Evolutionary conservation across 2,329 filamentous ascomycete species (phyloP).

Genomic region (Bimuria novae-zelandiae): DNA sequence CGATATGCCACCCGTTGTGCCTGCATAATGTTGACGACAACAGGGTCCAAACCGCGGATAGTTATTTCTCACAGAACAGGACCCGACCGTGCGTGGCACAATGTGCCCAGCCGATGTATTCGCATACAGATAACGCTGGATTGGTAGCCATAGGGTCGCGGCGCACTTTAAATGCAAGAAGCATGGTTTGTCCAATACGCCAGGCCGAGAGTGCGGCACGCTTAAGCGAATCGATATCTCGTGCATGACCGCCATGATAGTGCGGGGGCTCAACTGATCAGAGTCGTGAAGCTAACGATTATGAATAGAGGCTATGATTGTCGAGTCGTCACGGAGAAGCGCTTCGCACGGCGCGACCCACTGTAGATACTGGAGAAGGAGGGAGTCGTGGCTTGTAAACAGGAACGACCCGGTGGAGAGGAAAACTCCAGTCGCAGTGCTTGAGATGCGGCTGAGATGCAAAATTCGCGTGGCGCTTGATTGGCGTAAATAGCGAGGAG

Average conservation of each 20-base stretch:
- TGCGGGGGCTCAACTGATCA: background rate
- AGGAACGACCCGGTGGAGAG: background rate
- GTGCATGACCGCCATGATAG: slow-evolving; percentile 23
- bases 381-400: background rate
- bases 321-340: no score
- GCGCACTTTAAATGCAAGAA: slow-evolving; percentile 11
- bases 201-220: slow-evolving; percentile 9
- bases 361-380: no score
- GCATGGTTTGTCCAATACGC: slow-evolving; percentile 3
- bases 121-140: slow-evolving; percentile 3
- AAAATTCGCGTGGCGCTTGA: slow-evolving; percentile 12
- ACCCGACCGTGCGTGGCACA: background rate
- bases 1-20: background rate
- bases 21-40: background rate
- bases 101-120: background rate
- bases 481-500: background rate
- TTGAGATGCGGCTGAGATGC: slow-evolving; percentile 12
- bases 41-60: background rate
- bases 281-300: background rate
- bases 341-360: no score
- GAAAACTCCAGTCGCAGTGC: background rate
- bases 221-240: slow-evolving; percentile 23
- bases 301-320: background rate
- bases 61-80: background rate
- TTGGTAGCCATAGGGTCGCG: background rate